Percentiles rank a stretch among this genome's conserved stretches.
These are phyloP conservation scores for Aspergillus baeticus DNA, from an alignment of 495 filamentous ascomycete species.

Conservation along the genomic window DNA sequence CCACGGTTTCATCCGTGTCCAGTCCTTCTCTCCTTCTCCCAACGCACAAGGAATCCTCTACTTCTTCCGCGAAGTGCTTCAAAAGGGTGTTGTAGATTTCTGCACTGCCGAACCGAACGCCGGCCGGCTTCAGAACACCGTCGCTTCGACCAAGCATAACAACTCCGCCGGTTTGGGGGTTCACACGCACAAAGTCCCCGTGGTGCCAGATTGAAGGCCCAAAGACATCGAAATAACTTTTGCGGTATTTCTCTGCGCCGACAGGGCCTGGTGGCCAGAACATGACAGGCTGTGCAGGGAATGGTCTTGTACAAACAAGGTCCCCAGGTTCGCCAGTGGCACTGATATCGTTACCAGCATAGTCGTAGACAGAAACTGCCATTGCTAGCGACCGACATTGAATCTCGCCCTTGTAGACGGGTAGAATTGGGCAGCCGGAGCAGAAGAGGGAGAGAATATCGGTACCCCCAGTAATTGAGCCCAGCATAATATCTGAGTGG, in stretches of 20 bases:
- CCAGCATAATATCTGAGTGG: slow-evolving; percentile 70
- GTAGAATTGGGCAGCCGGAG: slow-evolving; percentile 78
- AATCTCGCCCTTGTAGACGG: slow-evolving; percentile 84
- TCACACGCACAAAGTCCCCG: slow-evolving; percentile 85
- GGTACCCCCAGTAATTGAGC: slow-evolving; percentile 84
- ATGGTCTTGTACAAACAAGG: slow-evolving; percentile 81
- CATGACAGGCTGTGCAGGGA: slow-evolving; percentile 84
- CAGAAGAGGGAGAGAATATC: slow-evolving; percentile 96
- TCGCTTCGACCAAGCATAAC: slow-evolving; percentile 88
- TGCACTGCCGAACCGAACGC: slow-evolving; percentile 82
- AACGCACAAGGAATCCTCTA: slow-evolving; percentile 84
- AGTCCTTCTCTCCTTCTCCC: slow-evolving; percentile 64
- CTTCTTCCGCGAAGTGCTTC: slow-evolving; percentile 69
- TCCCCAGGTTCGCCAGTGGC: slow-evolving; percentile 74
- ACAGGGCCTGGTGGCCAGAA: slow-evolving; percentile 71
- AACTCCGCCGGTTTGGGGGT: slow-evolving; percentile 70
- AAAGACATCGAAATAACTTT: slow-evolving; percentile 87
- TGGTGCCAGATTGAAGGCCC: slow-evolving; percentile 79
- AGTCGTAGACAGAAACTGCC: slow-evolving; percentile 78
- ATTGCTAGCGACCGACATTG: slow-evolving; percentile 90
- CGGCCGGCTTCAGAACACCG: slow-evolving; percentile 84
- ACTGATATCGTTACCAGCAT: slow-evolving; percentile 49
- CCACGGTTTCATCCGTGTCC: slow-evolving; percentile 81
- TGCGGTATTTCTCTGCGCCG: slow-evolving; percentile 72
- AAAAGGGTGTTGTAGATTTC: slow-evolving; percentile 94